A percentile compares a stretch with the other conserved stretches of the same genome.
Evolutionary conservation across 1,284 basidiomycete species (phyloP).

Genomic region (Tranzscheliella williamsii): DNA sequence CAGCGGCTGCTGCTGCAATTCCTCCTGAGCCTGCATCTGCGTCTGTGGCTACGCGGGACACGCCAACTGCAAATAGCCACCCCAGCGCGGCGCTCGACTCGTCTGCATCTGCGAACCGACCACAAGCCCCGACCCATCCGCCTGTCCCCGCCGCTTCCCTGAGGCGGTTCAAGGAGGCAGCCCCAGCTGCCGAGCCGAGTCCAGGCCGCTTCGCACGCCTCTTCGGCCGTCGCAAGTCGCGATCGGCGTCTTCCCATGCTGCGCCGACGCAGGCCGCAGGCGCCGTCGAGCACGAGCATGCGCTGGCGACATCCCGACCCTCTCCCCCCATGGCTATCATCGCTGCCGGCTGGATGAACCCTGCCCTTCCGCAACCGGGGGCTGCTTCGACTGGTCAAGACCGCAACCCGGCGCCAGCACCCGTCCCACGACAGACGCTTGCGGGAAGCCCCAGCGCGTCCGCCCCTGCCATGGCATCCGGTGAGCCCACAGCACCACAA

Average conservation of each 20-base stretch:
- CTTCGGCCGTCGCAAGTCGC: slow-evolving; percentile 25
- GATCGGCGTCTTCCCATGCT: slow-evolving; percentile 3
- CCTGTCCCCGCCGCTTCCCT: no score
- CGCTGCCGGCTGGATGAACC: slow-evolving; percentile 4
- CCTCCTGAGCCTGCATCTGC: no score
- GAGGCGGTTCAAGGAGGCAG: no score
- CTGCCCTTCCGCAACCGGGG: not conserved
- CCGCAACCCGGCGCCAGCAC: no score
- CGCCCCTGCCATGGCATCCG: not conserved
- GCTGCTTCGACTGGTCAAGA: not conserved
- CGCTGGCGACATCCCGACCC: not conserved
- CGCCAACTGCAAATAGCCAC: no score
- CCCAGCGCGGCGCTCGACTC: no score
- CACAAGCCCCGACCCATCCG: no score
- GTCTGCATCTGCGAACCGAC: no score
- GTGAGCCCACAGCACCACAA: not conserved
- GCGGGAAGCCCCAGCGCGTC: not conserved
- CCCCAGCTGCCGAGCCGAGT: not conserved
- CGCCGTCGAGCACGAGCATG: no score
- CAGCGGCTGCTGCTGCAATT: no score
- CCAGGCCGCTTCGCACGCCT: slow-evolving; percentile 13
- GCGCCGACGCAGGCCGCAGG: no score
- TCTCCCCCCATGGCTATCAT: slow-evolving; percentile 28
- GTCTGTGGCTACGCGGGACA: no score
- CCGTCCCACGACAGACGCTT: not conserved